These are phyloP conservation scores for Nannizziopsis arthrosporioides DNA, from an alignment of 2,329 filamentous ascomycete genomes.

Conservation along the genomic window DNA sequence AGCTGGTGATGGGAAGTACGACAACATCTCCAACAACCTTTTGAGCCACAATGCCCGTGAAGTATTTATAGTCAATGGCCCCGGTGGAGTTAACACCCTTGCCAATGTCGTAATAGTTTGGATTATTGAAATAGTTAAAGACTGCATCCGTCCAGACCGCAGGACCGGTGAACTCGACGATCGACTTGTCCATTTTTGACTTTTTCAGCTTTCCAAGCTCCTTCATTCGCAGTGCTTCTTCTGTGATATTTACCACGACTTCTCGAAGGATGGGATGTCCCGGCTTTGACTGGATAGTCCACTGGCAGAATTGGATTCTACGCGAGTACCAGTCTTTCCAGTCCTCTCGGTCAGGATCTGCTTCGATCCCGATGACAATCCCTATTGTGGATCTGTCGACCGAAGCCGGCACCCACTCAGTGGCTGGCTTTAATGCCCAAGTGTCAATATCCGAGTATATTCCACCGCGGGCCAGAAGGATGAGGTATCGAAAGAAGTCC, in stretches of 20 bases:
- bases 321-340: conserved; percentile 95
- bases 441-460: conserved; percentile 94
- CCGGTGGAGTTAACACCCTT: conserved; percentile 44
- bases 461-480: conserved; percentile 64
- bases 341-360: conserved; percentile 82
- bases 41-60: conserved; percentile 70
- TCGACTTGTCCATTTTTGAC: conserved; percentile 54
- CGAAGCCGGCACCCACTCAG: conserved; percentile 72
- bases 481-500: conserved; percentile 65
- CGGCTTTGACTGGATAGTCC: conserved; percentile 93
- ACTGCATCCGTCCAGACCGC: conserved; percentile 88
- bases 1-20: conserved; percentile 89
- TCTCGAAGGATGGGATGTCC: conserved; percentile 86
- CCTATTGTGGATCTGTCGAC: conserved; percentile 70
- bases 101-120: conserved; percentile 70
- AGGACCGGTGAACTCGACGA: conserved; percentile 90
- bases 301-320: conserved; percentile 95
- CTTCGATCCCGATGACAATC: conserved; percentile 87
- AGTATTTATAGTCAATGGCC: conserved; percentile 74
- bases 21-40: conserved; percentile 90
- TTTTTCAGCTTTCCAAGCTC: conserved; percentile 51
- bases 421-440: conserved; percentile 64
- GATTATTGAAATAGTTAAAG: conserved; percentile 89
- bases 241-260: conserved; percentile 73
- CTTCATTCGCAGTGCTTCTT: conserved; percentile 66